Conservation (phyloP, 495 filamentous ascomycete genomes). For the Astrothelium subdiscretum region DNA sequence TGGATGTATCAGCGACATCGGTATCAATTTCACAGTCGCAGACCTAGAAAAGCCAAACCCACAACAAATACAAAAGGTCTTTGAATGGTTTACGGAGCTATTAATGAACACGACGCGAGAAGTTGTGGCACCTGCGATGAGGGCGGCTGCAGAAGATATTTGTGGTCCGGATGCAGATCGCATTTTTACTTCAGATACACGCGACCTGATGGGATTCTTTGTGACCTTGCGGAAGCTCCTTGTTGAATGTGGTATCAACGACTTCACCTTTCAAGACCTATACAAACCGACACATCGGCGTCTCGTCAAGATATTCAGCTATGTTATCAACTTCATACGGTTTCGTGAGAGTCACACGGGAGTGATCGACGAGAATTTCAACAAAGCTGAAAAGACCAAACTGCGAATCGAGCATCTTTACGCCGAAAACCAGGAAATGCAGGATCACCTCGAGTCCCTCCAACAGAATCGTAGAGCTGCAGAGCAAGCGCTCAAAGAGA, state of each 20-base stretch:
- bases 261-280: constrained; percentile 86
- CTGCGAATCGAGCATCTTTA: constrained; percentile 76
- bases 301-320: constrained; percentile 83
- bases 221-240: constrained; percentile 63
- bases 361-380: constrained; percentile 84
- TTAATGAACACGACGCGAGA: constrained; percentile 84
- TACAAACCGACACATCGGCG: constrained; percentile 79
- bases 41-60: constrained; percentile 91
- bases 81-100: constrained; percentile 92
- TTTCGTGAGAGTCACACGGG: constrained; percentile 83
- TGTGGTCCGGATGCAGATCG: constrained; percentile 61
- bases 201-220: constrained; percentile 90
- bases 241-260: constrained; percentile 76
- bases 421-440: constrained; percentile 74
- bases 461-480: constrained; percentile 60
- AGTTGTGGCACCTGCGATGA: constrained; percentile 89
- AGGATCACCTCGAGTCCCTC: constrained; percentile 70
- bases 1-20: constrained; percentile 92
- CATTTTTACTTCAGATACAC: constrained; percentile 73
- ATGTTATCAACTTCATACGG: constrained; percentile 94
- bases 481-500: constrained; percentile 67
- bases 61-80: constrained; percentile 85
- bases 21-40: constrained; percentile 72
- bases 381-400: constrained; percentile 76
- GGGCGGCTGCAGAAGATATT: constrained; percentile 73